phyloP scores from a whole-genome alignment of 2,329 filamentous ascomycete genomes.

The Calonectria pauciramosa region DNA sequence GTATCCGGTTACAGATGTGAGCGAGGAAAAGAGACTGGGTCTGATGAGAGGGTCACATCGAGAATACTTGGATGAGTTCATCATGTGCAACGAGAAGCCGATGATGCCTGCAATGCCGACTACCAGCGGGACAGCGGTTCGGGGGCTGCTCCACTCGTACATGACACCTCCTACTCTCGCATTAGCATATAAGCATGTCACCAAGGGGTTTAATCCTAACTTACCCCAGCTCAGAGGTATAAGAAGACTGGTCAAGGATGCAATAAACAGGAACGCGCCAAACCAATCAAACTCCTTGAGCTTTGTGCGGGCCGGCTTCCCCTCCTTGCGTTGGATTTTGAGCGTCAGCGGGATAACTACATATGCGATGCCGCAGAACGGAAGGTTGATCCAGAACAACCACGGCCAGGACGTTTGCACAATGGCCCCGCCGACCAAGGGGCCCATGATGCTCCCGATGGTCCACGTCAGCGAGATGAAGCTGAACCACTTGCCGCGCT shows the following conservation, averaged over 20 bases:
- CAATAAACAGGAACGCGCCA: conserved; percentile 72
- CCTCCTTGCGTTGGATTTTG: conserved; percentile 33
- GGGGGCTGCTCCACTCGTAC: conserved; percentile 74
- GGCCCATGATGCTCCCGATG: conserved; percentile 61
- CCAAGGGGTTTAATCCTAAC: background rate
- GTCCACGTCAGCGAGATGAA: conserved; percentile 63
- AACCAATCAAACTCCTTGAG: conserved; percentile 69
- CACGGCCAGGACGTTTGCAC: conserved; percentile 69
- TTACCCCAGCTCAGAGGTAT: conserved; percentile 42
- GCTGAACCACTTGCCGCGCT: conserved; percentile 57
- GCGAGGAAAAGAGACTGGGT: conserved; percentile 41
- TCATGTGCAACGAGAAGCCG: conserved; percentile 37
- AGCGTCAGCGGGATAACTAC: conserved; percentile 38
- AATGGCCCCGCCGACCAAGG: conserved; percentile 66
- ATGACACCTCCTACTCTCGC: conserved; percentile 67
- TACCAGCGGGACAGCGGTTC: conserved; percentile 72
- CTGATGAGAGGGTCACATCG: conserved; percentile 40
- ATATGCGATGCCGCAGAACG: conserved; percentile 55
- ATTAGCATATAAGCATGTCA: conserved; percentile 15
- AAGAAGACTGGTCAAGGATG: conserved; percentile 62
- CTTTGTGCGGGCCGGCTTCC: conserved; percentile 25
- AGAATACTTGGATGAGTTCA: conserved; percentile 36
- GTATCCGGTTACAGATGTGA: conserved; percentile 38
- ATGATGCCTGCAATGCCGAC: conserved; percentile 62
- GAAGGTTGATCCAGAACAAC: conserved; percentile 76